A percentile compares a stretch with the other conserved stretches of the same genome.
Evolutionary conservation across 2,329 filamentous ascomycete genomes (phyloP).

Genomic region (Verticillium nonalfalfae): DNA sequence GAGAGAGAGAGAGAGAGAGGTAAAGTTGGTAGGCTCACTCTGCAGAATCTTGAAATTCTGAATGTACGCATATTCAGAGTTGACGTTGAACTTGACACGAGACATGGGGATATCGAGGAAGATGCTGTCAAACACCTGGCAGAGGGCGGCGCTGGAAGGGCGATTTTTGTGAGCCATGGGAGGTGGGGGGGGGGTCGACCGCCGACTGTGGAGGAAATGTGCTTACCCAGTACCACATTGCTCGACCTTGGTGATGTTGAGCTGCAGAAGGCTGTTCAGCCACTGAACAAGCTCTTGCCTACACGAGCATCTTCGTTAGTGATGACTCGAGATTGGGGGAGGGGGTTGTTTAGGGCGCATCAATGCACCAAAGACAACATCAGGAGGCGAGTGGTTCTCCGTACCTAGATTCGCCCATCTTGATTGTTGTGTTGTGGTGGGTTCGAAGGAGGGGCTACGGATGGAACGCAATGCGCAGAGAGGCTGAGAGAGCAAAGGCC

Average conservation of each 20-base stretch:
- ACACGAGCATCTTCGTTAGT: not conserved
- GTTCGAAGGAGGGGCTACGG: not conserved
- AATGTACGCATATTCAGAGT: conserved; percentile 92
- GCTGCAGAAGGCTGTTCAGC: conserved; percentile 95
- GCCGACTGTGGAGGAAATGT: not conserved
- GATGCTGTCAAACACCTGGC: conserved; percentile 98
- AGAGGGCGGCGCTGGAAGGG: conserved; percentile 72
- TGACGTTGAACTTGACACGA: conserved; percentile 97
- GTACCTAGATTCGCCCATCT: conserved; percentile 61
- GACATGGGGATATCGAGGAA: conserved; percentile 93
- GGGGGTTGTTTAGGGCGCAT: not conserved
- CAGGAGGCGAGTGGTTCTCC: conserved; percentile 8
- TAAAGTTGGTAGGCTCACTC: conserved; percentile 52
- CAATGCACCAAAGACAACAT: not conserved
- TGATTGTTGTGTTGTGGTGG: conserved; percentile 16
- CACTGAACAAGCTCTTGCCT: conserved; percentile 96
- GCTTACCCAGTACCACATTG: conserved; percentile 95
- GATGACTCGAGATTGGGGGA: not conserved
- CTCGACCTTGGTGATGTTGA: conserved; percentile 98
- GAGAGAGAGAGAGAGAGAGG: too few species aligned
- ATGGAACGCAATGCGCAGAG: conserved; percentile 3
- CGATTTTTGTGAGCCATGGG: not conserved
- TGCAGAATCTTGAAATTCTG: conserved; percentile 98
- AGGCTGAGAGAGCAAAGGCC: conserved; percentile 6
- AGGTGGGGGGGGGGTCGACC: too few species aligned